Evolutionary conservation across 2,329 filamentous ascomycete species (phyloP), one percentile per base, ranked within the genome.

Genomic region (Hymenoscyphus scutula): DNA sequence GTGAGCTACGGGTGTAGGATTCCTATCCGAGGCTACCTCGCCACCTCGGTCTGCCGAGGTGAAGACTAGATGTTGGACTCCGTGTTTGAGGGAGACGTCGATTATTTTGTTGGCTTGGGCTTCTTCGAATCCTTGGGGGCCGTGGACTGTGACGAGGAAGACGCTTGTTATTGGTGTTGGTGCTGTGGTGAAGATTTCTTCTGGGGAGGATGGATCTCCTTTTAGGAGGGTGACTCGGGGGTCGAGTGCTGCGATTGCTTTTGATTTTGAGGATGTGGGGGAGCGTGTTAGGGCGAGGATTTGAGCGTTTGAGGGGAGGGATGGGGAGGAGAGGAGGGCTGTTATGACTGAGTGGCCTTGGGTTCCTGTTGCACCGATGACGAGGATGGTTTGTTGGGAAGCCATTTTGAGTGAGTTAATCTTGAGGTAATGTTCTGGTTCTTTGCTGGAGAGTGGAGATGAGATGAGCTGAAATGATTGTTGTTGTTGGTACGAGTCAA

Each of bases 21-120:
- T 81, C 4, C 79, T 78, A 69, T 81, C 80, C 55, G 79, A 81
- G 5, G 78, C 78, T 2, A 74, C 74, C 25, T 76, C 74, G 54
- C 86, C 85, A 53, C 85, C 84, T 45, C 87, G 84, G 65, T 89
- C 87, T 29, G 88, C 84, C 59, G 81, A 84, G 32, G 80, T 82
- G 75, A 88, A 89, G 53, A 90, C 81, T 67, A 89, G 87, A 69
- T 85, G 81, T 63, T 79, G 76, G 45, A 89, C 82, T 13, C 79
- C 78, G 29, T 82, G 73, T 29, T 80, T 78, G 62, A 89, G 70
- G 2, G 83, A 78, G n/a, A 79, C 82, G 62, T 88, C 82, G 61
- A 89, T 77, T 7, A 90, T 75, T 0, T 75, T 78, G 48, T 80
- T 34, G 32, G 32, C 32, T 34, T 89, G 85, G 7, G 67, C 62